Evolutionary conservation across 2,329 filamentous ascomycete species (phyloP).

Genomic region (Fusarium decemcellulare): DNA sequence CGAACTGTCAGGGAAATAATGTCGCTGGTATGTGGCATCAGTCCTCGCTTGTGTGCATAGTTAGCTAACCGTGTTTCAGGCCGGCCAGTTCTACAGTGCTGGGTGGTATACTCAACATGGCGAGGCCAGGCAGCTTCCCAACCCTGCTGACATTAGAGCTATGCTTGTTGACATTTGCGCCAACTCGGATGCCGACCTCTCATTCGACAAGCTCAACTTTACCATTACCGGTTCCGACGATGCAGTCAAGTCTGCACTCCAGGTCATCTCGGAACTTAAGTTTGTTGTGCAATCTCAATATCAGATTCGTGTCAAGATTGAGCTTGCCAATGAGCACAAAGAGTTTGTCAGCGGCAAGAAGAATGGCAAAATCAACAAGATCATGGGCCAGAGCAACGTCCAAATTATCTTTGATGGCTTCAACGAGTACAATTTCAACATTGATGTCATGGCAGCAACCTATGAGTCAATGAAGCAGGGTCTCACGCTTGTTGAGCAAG

Average conservation of each 20-base stretch:
- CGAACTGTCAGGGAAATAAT: constrained; percentile 96
- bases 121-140: constrained; percentile 73
- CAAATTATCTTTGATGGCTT: constrained; percentile 99
- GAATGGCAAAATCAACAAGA: constrained; percentile 99
- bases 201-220: constrained; percentile 95
- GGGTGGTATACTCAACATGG: constrained; percentile 94
- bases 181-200: constrained; percentile 94
- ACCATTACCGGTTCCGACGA: constrained; percentile 97
- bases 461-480: constrained; percentile 97
- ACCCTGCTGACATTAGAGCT: constrained; percentile 82
- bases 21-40: constrained; percentile 77
- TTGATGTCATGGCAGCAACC: constrained; percentile 92
- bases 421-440: constrained; percentile 99
- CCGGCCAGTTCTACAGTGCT: constrained; percentile 97
- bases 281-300: constrained; percentile 91
- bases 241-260: constrained; percentile 94
- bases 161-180: constrained; percentile 97
- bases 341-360: constrained; percentile 99
- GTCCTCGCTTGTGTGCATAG: neutral
- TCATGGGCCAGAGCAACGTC: constrained; percentile 99
- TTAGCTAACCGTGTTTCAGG: constrained; percentile 64
- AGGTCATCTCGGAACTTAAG: constrained; percentile 91
- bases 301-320: constrained; percentile 97
- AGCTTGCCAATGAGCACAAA: constrained; percentile 99
- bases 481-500: constrained; percentile 93